phyloP scores from a whole-genome alignment of 805 yeast genomes.

The Debaryomyces castellii region DNA sequence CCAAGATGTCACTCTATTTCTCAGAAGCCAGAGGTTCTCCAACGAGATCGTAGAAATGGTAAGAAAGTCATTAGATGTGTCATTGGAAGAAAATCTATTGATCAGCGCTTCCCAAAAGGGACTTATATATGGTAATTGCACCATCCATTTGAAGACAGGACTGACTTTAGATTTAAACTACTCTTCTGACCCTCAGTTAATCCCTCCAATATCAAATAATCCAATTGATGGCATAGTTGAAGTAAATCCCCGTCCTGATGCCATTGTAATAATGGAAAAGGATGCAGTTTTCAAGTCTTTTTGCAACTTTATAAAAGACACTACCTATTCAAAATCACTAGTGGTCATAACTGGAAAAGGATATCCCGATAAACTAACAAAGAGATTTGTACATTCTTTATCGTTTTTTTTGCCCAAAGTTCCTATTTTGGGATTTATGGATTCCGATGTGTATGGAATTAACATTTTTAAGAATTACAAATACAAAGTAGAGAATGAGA shows the following conservation, averaged over 20 bases:
- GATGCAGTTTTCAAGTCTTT: slow-evolving; percentile 41
- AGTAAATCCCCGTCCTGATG: slow-evolving; percentile 1
- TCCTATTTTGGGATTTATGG: slow-evolving; percentile 51
- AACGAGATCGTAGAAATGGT: slow-evolving; percentile 39
- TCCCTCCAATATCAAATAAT: slow-evolving; percentile 12
- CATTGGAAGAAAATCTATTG: slow-evolving; percentile 36
- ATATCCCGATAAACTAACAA: slow-evolving; percentile 59
- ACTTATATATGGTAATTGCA: slow-evolving; percentile 40
- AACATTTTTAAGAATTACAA: slow-evolving; percentile 46
- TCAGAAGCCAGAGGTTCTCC: slow-evolving; percentile 39
- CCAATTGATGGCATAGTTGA: background rate
- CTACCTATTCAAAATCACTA: slow-evolving; percentile 6
- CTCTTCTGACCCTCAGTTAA: slow-evolving; percentile 15
- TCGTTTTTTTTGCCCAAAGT: slow-evolving; percentile 22
- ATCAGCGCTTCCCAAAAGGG: slow-evolving; percentile 60
- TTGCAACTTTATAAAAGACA: slow-evolving; percentile 15
- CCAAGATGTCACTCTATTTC: slow-evolving; percentile 52
- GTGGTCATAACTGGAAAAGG: slow-evolving; percentile 63
- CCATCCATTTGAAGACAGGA: background rate
- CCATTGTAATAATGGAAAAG: slow-evolving; percentile 33
- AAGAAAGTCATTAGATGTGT: slow-evolving; percentile 34
- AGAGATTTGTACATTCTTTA: slow-evolving; percentile 35
- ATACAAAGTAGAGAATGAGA: slow-evolving; percentile 12
- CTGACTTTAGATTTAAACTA: background rate
- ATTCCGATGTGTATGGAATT: slow-evolving; percentile 66